Base-by-base conservation (phyloP, 495 filamentous ascomycete genomes). In the Penicillium pulvis region DNA sequence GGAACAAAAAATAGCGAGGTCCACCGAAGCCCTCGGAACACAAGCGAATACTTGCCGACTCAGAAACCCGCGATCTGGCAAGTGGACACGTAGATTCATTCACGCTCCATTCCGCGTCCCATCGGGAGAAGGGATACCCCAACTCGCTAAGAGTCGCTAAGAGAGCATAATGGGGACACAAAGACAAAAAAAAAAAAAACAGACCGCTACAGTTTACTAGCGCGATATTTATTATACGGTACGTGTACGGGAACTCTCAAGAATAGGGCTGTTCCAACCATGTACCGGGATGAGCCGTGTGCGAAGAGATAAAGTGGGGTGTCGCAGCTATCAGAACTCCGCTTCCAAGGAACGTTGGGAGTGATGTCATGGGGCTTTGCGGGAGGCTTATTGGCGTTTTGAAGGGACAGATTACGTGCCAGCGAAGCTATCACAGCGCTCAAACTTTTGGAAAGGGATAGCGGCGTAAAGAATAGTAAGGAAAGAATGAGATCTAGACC, bases 241-340 rank as follows among this genome's bases (percentile, higher is more conserved):
- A 36, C 9, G 28, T 3, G 6, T 28, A 28, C 28, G 28, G 28
- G 28, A 28, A 28, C 4, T 28, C 28, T 31, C 26, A 9, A 30
- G 20, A 23, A 23, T 23, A 23, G 20, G 3, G 9, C 33, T 4
- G 33, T 36, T 36, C 12, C 10, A 36, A 36, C 12, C 12, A 36
- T 20, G 36, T 51, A 57, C 47, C 55, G 55, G 55, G 55, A 44
- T 33, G 47, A 51, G 46, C 55, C 47, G 55, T 47, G 31, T 33
- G 20, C 26, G 7, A 44, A 57, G n/a, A 45, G 8, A 35, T 41
- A 6, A 33, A 39, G 55, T 50, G 55, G 45, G 46, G 55, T 5
- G 31, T 49, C 14, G 24, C 33, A 35, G 8, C 8, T 14, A 36
- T 11, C 9, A 1, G 44, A 8, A 14, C 31, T 31, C 55, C 46